Evolutionary conservation across 2,329 filamentous ascomycete species (phyloP), one percentile per base, ranked within the genome.

Genomic region (Fusarium armeniacum): DNA sequence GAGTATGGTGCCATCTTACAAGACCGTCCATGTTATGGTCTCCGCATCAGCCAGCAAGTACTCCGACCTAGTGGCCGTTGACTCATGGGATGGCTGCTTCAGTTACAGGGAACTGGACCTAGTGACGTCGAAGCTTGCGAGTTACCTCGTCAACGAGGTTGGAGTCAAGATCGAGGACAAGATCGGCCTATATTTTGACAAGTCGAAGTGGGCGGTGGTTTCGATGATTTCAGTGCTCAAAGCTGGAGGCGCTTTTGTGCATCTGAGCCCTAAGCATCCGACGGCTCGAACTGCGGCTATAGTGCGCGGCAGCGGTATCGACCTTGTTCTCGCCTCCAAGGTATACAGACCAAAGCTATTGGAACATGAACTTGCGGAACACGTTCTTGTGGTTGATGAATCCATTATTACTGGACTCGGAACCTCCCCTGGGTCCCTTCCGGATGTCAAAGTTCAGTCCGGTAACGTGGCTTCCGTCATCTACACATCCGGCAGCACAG

Each of bases 31-130:
- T 44, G 51, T 8, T 44, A 54, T 54, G 51, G 51, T 54, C 51
- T 54, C 51, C 38, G 51, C 51, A 38, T 54, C 51, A 44, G 51
- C 51, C 51, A 54, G 38, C 51, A 54, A 54, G 20, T 54, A 54
- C 51, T 30, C 51, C 28, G 51, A 54, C 40, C 40, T 54, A 28
- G 51, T 54, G 20, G 51, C 51, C 40, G 51, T 54, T 54, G 51
- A 54, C 51, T 44, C 51, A 54, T 54, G 51, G 51, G 51, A 54
- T 54, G 51, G 51, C 51, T 44, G 51, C 51, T 54, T 54, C 38
- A 54, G 18, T 54, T 54, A 54, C 51, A 54, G 20, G 40, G 51
- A 54, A 54, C 40, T 54, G 51, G 51, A 54, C n/a, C 51, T 44
- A 54, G 51, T 54, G 51, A 54, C 51, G 51, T 54, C 51, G 51